phyloP scores from a whole-genome alignment of 176 grass and related monocot species.

The Avena atlantica region DNA sequence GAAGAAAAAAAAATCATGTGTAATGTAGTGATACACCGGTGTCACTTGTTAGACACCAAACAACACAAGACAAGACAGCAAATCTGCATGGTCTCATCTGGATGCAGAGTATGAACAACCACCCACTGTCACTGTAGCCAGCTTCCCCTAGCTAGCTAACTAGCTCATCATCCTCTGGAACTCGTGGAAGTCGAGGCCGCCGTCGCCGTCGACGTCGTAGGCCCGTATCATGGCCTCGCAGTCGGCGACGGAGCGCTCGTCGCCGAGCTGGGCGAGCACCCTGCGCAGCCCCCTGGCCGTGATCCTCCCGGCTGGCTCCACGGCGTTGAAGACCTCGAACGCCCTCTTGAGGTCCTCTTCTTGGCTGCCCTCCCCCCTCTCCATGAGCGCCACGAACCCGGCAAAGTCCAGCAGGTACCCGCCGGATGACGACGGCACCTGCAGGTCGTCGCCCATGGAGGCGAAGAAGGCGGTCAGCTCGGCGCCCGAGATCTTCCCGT shows the following conservation, averaged over 20 bases:
- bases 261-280: conserved; percentile 80
- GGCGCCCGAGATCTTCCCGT: conserved; percentile 75
- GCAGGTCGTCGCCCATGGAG: conserved; percentile 79
- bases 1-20: not conserved
- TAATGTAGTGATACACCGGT: conserved; percentile 44
- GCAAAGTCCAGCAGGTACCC: conserved; percentile 75
- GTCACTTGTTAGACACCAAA: conserved; percentile 34
- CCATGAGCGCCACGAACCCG: conserved; percentile 82
- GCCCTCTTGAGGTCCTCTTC: conserved; percentile 80
- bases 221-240: conserved; percentile 87
- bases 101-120: conserved; percentile 56
- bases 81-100: conserved; percentile 51
- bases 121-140: not conserved
- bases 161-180: conserved; percentile 95
- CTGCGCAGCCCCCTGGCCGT: conserved; percentile 75
- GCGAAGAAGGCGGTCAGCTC: conserved; percentile 80
- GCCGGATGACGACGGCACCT: conserved; percentile 36
- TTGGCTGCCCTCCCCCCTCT: conserved; percentile 57
- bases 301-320: conserved; percentile 78
- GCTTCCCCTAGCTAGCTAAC: not conserved
- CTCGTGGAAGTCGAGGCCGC: conserved; percentile 89
- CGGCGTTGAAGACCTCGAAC: conserved; percentile 92
- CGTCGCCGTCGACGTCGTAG: conserved; percentile 89
- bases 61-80: conserved; percentile 54
- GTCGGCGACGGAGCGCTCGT: conserved; percentile 71